Conservation (phyloP, 768 basidiomycete genomes). For the Phanerochaete carnosa region DNA sequence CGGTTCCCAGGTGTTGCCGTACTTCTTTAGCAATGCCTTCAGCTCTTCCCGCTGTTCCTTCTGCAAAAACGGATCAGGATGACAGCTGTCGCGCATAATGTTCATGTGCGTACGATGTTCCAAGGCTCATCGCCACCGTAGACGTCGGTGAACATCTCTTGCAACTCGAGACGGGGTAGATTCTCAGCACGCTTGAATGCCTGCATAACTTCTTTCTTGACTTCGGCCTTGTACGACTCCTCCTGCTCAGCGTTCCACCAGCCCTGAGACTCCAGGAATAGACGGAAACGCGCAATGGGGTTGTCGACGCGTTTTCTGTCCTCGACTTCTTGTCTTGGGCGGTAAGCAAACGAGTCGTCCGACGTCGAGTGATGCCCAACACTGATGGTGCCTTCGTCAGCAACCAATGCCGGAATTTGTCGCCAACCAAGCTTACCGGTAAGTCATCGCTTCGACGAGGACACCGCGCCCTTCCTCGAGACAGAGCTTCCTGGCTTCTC, state of each 20-base stretch:
- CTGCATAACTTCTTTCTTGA: slow-evolving; percentile 72
- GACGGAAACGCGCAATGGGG: slow-evolving; percentile 79
- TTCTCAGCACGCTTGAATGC: slow-evolving; percentile 78
- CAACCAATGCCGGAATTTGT: not conserved
- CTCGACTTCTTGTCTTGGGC: slow-evolving; percentile 86
- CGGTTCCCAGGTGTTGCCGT: slow-evolving; percentile 82
- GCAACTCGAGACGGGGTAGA: slow-evolving; percentile 64
- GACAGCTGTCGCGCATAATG: slow-evolving; percentile 1
- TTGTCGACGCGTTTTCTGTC: slow-evolving; percentile 90
- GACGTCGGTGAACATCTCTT: slow-evolving; percentile 82
- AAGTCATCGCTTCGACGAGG: slow-evolving; percentile 87
- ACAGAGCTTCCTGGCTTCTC: slow-evolving; percentile 67
- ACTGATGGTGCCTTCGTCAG: slow-evolving; percentile 30
- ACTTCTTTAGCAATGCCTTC: slow-evolving; percentile 70
- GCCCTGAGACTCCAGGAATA: slow-evolving; percentile 75
- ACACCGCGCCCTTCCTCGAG: slow-evolving; percentile 80
- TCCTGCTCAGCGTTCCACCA: slow-evolving; percentile 87
- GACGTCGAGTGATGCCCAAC: slow-evolving; percentile 96
- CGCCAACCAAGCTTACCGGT: slow-evolving; percentile 47
- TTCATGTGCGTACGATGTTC: slow-evolving; percentile 65
- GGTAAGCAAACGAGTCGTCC: slow-evolving; percentile 94
- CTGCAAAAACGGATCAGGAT: slow-evolving; percentile 35
- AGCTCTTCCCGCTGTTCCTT: slow-evolving; percentile 84
- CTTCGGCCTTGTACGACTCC: slow-evolving; percentile 58
- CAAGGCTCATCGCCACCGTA: slow-evolving; percentile 84